A percentile compares a stretch with the other conserved stretches of the same genome.
Evolutionary conservation across 192 early-diverging fungal genomes (phyloP).

Genomic region (Coemansia sp.): DNA sequence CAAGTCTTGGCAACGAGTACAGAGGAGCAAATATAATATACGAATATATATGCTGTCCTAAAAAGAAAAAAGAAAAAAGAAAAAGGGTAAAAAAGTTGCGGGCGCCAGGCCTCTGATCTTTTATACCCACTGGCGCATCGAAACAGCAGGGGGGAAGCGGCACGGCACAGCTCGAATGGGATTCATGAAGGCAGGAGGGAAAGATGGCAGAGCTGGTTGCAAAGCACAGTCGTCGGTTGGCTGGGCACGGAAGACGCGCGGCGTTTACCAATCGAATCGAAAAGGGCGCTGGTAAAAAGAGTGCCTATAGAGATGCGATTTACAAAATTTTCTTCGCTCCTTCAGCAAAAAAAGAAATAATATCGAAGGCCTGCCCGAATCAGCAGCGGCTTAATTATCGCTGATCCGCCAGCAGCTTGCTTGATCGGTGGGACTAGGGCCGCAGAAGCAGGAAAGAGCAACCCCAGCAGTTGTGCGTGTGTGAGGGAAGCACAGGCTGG

Average conservation of each 20-base stretch:
- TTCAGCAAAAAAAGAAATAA: not conserved
- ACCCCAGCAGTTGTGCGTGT: not conserved
- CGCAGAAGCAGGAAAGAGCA: not conserved
- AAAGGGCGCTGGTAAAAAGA: not conserved
- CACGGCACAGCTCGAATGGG: not conserved
- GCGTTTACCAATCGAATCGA: not conserved
- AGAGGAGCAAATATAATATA: conserved; percentile 10
- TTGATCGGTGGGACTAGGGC: not conserved
- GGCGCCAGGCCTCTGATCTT: not conserved
- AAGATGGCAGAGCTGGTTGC: too few species aligned
- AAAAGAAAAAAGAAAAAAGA: conserved; percentile 18
- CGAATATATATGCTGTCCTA: conserved; percentile 5
- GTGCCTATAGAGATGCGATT: not conserved
- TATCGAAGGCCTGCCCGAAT: not conserved
- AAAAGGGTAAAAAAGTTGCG: not conserved
- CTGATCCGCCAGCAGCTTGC: not conserved
- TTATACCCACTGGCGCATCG: not conserved
- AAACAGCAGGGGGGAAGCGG: not conserved
- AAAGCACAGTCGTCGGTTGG: not conserved
- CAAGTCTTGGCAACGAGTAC: not conserved
- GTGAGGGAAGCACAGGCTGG: not conserved
- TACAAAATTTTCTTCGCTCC: not conserved
- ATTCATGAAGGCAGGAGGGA: too few species aligned
- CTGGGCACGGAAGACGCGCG: not conserved
- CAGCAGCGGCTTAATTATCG: conserved; percentile 6